Percentiles rank a stretch among this genome's conserved stretches.
phyloP scores from a whole-genome alignment of 192 early-diverging fungal species.

The Geranomyces variabilis region DNA sequence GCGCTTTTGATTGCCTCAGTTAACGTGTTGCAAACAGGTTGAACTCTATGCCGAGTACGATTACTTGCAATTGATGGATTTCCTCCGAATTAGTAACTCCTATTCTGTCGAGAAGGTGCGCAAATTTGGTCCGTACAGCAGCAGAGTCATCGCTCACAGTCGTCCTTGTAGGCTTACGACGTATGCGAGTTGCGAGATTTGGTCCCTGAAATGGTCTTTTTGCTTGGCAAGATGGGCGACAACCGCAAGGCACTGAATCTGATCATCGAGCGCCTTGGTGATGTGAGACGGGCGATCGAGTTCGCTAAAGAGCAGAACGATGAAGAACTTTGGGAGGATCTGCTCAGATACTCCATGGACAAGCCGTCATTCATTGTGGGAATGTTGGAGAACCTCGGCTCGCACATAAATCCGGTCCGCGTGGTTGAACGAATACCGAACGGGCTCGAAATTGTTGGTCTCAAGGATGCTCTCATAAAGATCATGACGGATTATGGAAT shows the following conservation, averaged over 20 bases:
- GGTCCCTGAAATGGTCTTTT: slow-evolving; percentile 96
- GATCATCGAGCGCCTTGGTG: slow-evolving; percentile 86
- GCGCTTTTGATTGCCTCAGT: slow-evolving; percentile 36
- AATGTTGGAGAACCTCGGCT: slow-evolving; percentile 86
- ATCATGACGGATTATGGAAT: slow-evolving; percentile 91
- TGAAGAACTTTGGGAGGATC: slow-evolving; percentile 92
- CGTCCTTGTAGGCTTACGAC: slow-evolving; percentile 61
- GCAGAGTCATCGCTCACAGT: slow-evolving; percentile 6
- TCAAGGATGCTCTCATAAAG: slow-evolving; percentile 80
- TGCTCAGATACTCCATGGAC: slow-evolving; percentile 90
- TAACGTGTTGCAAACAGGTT: slow-evolving; percentile 45
- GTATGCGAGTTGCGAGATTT: slow-evolving; percentile 84
- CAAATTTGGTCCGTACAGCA: not conserved
- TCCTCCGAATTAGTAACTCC: slow-evolving; percentile 77
- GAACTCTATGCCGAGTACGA: slow-evolving; percentile 94
- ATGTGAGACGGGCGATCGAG: slow-evolving; percentile 94
- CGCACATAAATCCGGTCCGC: slow-evolving; percentile 81
- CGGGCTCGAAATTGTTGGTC: slow-evolving; percentile 76
- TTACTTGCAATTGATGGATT: slow-evolving; percentile 73
- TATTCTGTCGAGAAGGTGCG: slow-evolving; percentile 73
- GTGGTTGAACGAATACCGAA: slow-evolving; percentile 81
- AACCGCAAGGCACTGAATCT: slow-evolving; percentile 90
- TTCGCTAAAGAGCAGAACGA: slow-evolving; percentile 99
- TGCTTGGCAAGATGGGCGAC: slow-evolving; percentile 97
- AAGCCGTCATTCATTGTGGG: slow-evolving; percentile 95